Base-by-base conservation (phyloP, 441 rosid genomes). In the Populus hybrid region DNA sequence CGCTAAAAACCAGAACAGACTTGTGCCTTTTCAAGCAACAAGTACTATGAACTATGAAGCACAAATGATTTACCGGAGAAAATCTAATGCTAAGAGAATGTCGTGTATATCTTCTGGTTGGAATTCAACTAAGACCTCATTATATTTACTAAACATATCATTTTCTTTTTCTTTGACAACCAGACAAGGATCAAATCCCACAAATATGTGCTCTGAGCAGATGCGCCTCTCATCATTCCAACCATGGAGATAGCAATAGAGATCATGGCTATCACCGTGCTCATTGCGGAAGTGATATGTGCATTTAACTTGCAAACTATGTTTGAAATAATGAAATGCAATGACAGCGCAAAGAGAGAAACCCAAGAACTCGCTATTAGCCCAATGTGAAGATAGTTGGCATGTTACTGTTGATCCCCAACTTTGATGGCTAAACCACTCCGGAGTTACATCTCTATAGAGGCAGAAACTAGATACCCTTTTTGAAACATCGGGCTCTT, bases 341-440 rank as follows among this genome's bases (percentile, higher is more conserved):
- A 78, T 24, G n/a, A 45, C 72, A 42, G 26, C 31, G 21, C 64
- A 61, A 0, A 84, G 6, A 73, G 40, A 56, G 2, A 81, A 73
- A 33, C 80, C 82, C 31, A 64, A 1, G 31, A 80, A 40, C 35
- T 45, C 38, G 11, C 35, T 64, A 1, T 72, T 29, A 72, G 68
- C 11, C 76, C 65, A 64, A 16, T 23, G 2, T 6, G 38, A 69
- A 24, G 69, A 78, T 45, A 81, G 72, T 21, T 67, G 74, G 33
- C 79, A 59, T 3, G 72, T 73, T 11, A 77, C 63, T 8, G 76
- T 73, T 18, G 53, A 45, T 11, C 77, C 82, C 6, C 2, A 8
- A 20, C 14, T 26, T 42, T 33, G 66, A 76, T 79, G 29, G n/a
- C 14, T 11, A 63, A 82, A 76, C 78, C 80, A 82, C 23, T 71